These are phyloP conservation scores for Durio zibethinus DNA, from an alignment of 345 rosid species.

Conservation along the genomic window DNA sequence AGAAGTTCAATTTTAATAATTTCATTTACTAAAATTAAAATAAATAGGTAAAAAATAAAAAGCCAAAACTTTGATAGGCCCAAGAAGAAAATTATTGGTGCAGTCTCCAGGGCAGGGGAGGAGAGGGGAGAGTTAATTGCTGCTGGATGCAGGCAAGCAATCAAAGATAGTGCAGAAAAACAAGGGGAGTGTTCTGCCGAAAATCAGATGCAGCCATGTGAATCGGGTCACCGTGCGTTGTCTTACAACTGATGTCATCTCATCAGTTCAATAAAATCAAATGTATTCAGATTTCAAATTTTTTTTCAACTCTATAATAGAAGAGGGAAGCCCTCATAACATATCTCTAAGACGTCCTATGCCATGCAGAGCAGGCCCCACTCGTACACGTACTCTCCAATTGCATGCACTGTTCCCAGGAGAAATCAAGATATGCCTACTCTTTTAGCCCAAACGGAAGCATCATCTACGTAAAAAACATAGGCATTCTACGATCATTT, in stretches of 20 bases:
- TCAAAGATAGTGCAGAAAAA: background rate
- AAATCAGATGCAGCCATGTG: constrained; percentile 12
- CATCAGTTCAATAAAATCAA: background rate
- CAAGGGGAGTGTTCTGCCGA: constrained; percentile 13
- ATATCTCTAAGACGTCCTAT: constrained; percentile 7
- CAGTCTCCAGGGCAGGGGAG: background rate
- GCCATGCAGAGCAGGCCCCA: constrained; percentile 11
- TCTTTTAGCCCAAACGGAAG: background rate
- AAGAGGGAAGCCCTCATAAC: constrained; percentile 1
- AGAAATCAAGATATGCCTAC: background rate
- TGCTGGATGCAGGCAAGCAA: background rate
- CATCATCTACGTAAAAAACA: background rate
- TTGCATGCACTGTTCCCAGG: constrained; percentile 9
- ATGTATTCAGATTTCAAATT: background rate
- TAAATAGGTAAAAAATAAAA: background rate
- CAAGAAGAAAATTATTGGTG: constrained; percentile 10
- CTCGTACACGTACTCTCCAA: constrained; percentile 5
- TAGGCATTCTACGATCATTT: background rate
- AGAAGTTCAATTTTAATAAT: too few species aligned
- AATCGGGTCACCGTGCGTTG: constrained; percentile 3
- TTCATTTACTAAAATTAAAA: too few species aligned
- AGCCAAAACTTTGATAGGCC: background rate
- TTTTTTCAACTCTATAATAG: constrained; percentile 2
- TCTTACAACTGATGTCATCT: constrained; percentile 9
- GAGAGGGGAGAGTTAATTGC: background rate